These are phyloP conservation scores for Trichoderma guizhouense DNA, from an alignment of 2,329 filamentous ascomycete genomes.

Conservation along the genomic window DNA sequence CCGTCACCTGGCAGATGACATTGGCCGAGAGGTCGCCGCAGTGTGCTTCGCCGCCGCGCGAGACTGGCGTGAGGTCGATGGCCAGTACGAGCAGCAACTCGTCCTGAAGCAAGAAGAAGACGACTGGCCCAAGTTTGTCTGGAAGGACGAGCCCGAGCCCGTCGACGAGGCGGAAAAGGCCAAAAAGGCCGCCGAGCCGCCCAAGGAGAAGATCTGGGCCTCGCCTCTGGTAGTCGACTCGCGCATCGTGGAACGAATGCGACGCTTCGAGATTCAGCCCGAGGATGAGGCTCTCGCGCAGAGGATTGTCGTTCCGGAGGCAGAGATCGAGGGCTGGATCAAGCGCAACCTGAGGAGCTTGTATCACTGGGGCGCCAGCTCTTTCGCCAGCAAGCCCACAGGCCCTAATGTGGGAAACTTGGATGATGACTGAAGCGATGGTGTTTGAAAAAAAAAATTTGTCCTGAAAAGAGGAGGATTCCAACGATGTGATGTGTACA, in stretches of 20 bases:
- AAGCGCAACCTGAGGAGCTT: slow-evolving; percentile 56
- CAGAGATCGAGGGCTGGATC: slow-evolving; percentile 67
- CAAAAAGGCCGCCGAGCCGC: slow-evolving; percentile 40
- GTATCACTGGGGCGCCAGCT: slow-evolving; percentile 48
- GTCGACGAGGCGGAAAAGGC: slow-evolving; percentile 41
- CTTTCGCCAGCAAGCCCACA: slow-evolving; percentile 40
- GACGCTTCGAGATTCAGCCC: slow-evolving; percentile 65
- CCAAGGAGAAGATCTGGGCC: slow-evolving; percentile 71
- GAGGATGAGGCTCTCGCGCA: slow-evolving; percentile 68
- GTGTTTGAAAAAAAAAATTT: background rate
- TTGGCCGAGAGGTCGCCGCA: slow-evolving; percentile 84
- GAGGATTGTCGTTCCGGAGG: slow-evolving; percentile 60
- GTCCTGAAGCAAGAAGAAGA: slow-evolving; percentile 68
- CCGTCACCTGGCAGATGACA: slow-evolving; percentile 77
- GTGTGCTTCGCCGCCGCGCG: slow-evolving; percentile 65
- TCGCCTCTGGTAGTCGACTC: slow-evolving; percentile 72
- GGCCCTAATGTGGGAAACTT: slow-evolving; percentile 41
- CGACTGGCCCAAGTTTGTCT: slow-evolving; percentile 81
- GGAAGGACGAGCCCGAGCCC: slow-evolving; percentile 49
- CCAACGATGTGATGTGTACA: background rate
- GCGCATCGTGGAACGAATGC: slow-evolving; percentile 75
- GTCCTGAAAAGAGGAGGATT: background rate
- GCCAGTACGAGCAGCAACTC: slow-evolving; percentile 43
- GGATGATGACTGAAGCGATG: slow-evolving; percentile 32
- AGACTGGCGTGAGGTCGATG: slow-evolving; percentile 45